Base-by-base conservation (phyloP, 2,329 filamentous ascomycete species). In the Ophiostoma pallidulum region DNA sequence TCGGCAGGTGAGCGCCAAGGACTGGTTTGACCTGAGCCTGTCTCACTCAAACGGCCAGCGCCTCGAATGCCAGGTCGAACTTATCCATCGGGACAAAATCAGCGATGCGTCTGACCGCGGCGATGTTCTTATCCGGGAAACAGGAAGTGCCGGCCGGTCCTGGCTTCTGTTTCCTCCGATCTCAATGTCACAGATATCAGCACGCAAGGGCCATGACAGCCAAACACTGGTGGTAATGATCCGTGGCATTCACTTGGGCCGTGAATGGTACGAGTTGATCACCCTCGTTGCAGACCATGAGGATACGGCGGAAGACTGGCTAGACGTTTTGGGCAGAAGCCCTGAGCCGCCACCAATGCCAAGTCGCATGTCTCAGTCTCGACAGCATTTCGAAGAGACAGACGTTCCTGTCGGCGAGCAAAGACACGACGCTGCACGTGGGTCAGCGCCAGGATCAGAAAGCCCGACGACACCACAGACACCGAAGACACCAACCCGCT, bases 111-210 rank as follows among this genome's bases (percentile, higher is more conserved):
- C 77, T 3, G 77, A 83, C 53, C 70, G 77, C 41, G 89, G 91
- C 7, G 92, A 98, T 62, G 63, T 98, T n/a, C 75, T 98, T 19
- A 84, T 98, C 48, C 90, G 91, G 55, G 90, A 97, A 64, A 80
- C 89, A n/a, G 88, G 89, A 38, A 76, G 78, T 45, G 45, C 32
- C 12, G 80, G 84, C 13, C 78, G 80, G 45, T 70, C 72, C 24
- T 97, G 88, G 80, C 75, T 98, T 4, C 74, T 98, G 0, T 95
- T 98, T 59, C 85, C 90, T n/a, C 91, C 92, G 1, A 73, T 96
- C n/a, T 73, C 82, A 16, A 73, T 79, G 53, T 72, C 74, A 31
- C 75, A 78, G 51, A 75, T 94, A 18, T 97, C 92, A 12, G 87
- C 89, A 42, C 81, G 91, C 33, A 80, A 74, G 51, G 89, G 89